Base-by-base conservation (phyloP, 139 green algal genomes). In the Chlorella sp. region DNA sequence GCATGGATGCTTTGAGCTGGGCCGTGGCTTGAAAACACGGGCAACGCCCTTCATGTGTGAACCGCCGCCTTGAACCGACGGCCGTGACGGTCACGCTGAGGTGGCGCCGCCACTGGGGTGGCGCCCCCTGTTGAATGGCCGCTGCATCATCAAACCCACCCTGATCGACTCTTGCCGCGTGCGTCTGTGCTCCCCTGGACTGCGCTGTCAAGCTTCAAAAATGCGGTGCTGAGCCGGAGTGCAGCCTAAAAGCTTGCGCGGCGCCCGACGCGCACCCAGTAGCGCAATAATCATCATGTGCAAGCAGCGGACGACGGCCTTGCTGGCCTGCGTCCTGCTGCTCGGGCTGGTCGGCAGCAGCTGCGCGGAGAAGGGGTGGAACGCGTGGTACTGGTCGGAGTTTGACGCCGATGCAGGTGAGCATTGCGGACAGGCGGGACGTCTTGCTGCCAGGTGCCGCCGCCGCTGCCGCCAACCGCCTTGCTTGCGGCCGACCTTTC, bases 341-440 rank as follows among this genome's bases (percentile, higher is more conserved):
- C 79, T 84, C 24, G 79, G 40, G 22, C 77, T 83, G 34, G 79
- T 32, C 34, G 12, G 81, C 57, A 34, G 16, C 32, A 57, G 32
- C 42, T 36, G 42, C 71, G 69, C 66, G 73, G 71, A 89, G 16
- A 80, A 48, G 48, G 42, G 28, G 0, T 89, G 85, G 77, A 86
- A 36, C 11, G 77, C 60, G 16, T 90, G 86, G 86, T 90, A 90
- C 34, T 90, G 77, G 60, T 57, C 36, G 21, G n/a, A 78, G n/a
- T 90, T 86, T 26, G 61, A 85, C 36, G 28, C 86, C 42, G 57
- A 66, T 42, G 37, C 73, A 68, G 86, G 86, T 90, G 61, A 28
- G 86, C 3, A 3, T 9, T 34, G 7, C 15, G 34, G 24, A 64
- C 30, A 40, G 12, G 30, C 28, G 37, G 3, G 4, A 3, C 69